These are phyloP conservation scores for Gaeumannomyces sp. DNA, from an alignment of 2,329 filamentous ascomycete genomes.

Conservation along the genomic window DNA sequence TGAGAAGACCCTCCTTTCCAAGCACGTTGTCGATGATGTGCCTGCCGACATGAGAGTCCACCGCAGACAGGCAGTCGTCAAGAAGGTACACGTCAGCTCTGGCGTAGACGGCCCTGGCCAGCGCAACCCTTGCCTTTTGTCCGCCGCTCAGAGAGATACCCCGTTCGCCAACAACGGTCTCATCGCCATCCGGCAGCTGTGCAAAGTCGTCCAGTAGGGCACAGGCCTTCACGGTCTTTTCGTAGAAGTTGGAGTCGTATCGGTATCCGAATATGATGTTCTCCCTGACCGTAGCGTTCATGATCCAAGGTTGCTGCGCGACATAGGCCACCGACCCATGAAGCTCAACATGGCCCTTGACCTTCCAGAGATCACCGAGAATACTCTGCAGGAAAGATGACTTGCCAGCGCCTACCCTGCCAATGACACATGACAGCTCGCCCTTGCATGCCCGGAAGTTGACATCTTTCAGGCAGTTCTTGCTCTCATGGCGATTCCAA, in stretches of 20 bases:
- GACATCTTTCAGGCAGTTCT: slow-evolving; percentile 70
- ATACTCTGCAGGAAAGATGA: slow-evolving; percentile 86
- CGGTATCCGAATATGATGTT: slow-evolving; percentile 96
- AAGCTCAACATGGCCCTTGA: slow-evolving; percentile 74
- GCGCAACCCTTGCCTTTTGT: slow-evolving; percentile 87
- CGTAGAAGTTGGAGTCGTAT: slow-evolving; percentile 90
- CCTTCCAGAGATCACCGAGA: slow-evolving; percentile 87
- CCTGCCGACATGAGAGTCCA: slow-evolving; percentile 95
- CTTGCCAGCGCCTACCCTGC: slow-evolving; percentile 90
- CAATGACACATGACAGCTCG: slow-evolving; percentile 87
- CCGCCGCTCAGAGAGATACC: slow-evolving; percentile 94
- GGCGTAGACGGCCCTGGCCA: slow-evolving; percentile 92
- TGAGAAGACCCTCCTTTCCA: slow-evolving; percentile 74
- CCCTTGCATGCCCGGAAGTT: slow-evolving; percentile 87
- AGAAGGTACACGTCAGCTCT: slow-evolving; percentile 93
- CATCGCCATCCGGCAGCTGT: slow-evolving; percentile 88
- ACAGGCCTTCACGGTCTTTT: slow-evolving; percentile 85
- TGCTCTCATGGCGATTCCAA: slow-evolving; percentile 79
- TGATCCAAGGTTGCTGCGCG: slow-evolving; percentile 89
- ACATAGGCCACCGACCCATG: slow-evolving; percentile 85
- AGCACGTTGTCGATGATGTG: slow-evolving; percentile 95
- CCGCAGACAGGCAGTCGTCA: slow-evolving; percentile 90
- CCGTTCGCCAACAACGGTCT: slow-evolving; percentile 92
- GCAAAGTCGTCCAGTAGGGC: slow-evolving; percentile 86
- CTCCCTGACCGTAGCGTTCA: slow-evolving; percentile 95